Evolutionary conservation across 2,329 filamentous ascomycete genomes (phyloP), one percentile per base, ranked within the genome.

Genomic region (Claviceps citrina): DNA sequence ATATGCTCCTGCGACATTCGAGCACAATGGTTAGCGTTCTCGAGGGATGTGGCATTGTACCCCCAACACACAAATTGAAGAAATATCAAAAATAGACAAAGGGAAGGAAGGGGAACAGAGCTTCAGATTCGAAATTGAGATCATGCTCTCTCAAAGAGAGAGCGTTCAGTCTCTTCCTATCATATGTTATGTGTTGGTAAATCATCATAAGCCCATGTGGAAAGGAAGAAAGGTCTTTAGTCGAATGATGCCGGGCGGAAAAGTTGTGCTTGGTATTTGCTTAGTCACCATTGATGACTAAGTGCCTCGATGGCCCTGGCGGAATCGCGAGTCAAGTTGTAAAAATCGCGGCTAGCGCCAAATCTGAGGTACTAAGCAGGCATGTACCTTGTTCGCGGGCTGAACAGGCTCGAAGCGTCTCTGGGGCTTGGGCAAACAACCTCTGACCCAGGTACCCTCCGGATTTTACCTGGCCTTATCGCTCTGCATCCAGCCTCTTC

Each of bases 91-190:
- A n/a, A n/a, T n/a, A 44, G 15, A 28, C 15, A 5, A 33, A 36
- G 24, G 33, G 31, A 46, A 35, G 15, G 16, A 5, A 48, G 8
- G 1, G 16, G 4, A 10, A 31, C 19, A 10, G 39, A 62, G 71
- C 71, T 73, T 77, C 73, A 76, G 73, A 76, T 71, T 67, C 57
- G 56, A 60, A 62, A 59, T 64, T 76, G 67, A 75, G 67, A 77
- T 77, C 73, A 77, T 68, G 62, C 65, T 66, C 62, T 62, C 65
- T 60, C 48, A 45, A 46, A 52, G 60, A 60, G 59, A 68, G 59
- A 68, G 64, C 67, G 63, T 70, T 77, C 71, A 76, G 65, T 70
- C 73, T 78, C 73, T 78, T 78, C 73, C 73, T 78, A 78, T 78
- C 69, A 73, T 73, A 54, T 62, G 66, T 64, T 62, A 65, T 63